phyloP scores from a whole-genome alignment of 306 rosid genomes.

The Hylodesmum podocarpum region DNA sequence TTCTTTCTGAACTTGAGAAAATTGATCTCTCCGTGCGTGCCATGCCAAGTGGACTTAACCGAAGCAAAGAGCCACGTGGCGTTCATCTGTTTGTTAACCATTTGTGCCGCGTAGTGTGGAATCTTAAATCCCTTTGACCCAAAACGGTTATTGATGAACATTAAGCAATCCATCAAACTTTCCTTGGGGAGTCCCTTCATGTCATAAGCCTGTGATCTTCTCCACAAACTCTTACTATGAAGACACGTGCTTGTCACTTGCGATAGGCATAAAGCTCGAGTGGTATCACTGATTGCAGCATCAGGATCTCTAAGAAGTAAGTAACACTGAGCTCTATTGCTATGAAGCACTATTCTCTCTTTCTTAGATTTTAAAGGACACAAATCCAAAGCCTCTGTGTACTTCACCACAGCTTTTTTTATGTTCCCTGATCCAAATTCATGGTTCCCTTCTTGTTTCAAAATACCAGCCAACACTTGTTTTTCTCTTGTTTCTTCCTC shows the following conservation, averaged over 20 bases:
- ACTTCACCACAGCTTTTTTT: constrained; percentile 49
- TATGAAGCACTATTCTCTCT: constrained; percentile 65
- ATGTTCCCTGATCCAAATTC: constrained; percentile 49
- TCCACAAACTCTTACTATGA: constrained; percentile 70
- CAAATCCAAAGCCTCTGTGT: constrained; percentile 57
- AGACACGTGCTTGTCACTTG: constrained; percentile 24
- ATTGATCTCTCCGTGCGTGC: neutral
- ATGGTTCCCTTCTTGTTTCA: constrained; percentile 53
- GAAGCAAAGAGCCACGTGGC: constrained; percentile 54
- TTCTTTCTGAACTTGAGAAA: constrained; percentile 20
- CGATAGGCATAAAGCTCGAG: constrained; percentile 61
- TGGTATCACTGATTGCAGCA: constrained; percentile 61
- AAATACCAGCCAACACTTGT: constrained; percentile 25
- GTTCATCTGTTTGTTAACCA: constrained; percentile 61
- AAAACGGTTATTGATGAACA: constrained; percentile 37
- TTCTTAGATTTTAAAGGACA: constrained; percentile 41
- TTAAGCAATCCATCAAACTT: constrained; percentile 65
- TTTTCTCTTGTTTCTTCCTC: constrained; percentile 50
- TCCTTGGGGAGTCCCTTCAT: constrained; percentile 56
- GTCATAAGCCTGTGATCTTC: constrained; percentile 72
- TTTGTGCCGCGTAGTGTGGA: constrained; percentile 49
- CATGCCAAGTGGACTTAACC: constrained; percentile 19
- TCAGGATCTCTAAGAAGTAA: constrained; percentile 50
- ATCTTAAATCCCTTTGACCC: constrained; percentile 39
- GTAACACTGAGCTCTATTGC: constrained; percentile 74